Conservation (phyloP, 2,329 filamentous ascomycete species). For the Blastomyces parvus region DNA sequence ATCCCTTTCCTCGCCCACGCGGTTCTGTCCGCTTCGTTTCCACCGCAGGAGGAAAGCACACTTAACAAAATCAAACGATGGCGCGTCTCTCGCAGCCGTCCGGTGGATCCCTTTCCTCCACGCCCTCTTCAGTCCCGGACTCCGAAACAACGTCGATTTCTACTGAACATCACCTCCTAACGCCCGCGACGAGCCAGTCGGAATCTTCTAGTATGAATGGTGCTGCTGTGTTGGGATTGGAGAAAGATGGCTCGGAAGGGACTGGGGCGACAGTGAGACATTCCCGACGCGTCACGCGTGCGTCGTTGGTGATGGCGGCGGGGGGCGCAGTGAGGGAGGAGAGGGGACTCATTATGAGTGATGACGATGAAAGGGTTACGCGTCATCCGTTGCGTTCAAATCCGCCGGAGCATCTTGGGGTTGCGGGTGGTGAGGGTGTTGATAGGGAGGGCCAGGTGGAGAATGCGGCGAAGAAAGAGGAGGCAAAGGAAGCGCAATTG, state of each 20-base stretch:
- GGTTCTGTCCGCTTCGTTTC: neutral
- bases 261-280: slow-evolving; percentile 11
- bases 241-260: slow-evolving; percentile 23
- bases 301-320: slow-evolving; percentile 24
- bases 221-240: slow-evolving; percentile 20
- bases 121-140: slow-evolving; percentile 18
- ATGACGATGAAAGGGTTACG: slow-evolving; percentile 20
- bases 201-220: slow-evolving; percentile 35
- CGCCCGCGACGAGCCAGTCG: slow-evolving; percentile 36
- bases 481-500: slow-evolving; percentile 9
- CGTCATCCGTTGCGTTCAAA: slow-evolving; percentile 5
- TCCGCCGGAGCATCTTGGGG: neutral
- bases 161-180: slow-evolving; percentile 33
- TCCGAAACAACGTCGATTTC: slow-evolving; percentile 25
- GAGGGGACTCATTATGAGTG: slow-evolving; percentile 22
- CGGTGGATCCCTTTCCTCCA: slow-evolving; percentile 26
- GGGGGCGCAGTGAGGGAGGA: neutral
- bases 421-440: neutral
- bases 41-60: neutral
- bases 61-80: slow-evolving; percentile 18
- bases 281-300: slow-evolving; percentile 34
- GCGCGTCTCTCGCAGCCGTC: slow-evolving; percentile 22
- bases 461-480: neutral
- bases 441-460: neutral
- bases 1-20: neutral